Evolutionary conservation across 345 rosid genomes (phyloP), one percentile per base, ranked within the genome.

Genomic region (Leavenworthia alabamica): DNA sequence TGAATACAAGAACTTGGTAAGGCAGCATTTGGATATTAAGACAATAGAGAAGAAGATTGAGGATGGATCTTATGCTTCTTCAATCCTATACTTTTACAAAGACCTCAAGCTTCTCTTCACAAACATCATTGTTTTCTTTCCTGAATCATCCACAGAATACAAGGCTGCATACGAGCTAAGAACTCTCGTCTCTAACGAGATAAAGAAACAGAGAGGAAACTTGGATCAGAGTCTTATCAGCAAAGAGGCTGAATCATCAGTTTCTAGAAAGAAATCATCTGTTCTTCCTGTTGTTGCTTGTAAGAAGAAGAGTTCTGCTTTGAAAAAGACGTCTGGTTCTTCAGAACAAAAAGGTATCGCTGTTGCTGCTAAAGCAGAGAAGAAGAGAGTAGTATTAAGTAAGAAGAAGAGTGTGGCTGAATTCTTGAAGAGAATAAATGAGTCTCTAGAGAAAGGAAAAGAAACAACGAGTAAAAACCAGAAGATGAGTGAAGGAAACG

Each of bases 31-130:
- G 77, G 95, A 88, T 65, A 43, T 88, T 4, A 77, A 83, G 33
- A 78, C 82, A 11, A 75, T 88, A 45, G 74, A 79, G 49, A 53
- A 75, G 16, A 85, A 65, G 73, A 11, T 88, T 2, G 71, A 74
- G 26, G 66, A 79, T 58, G 84, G 85, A 40, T 66, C 28, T n/a
- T 87, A 83, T 60, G 53, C 66, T 19, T 66, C 83, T 31, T 70
- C 73, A 51, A 44, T 64, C 20, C 74, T 78, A 20, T 12, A 56
- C 1, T 83, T 83, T 66, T 79, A 81, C 65, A 81, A 87, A 44
- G 95, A 88, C 66, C 73, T 88, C 17, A 64, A 80, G 67, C 89
- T 85, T 71, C 84, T 88, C 68, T 75, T 81, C 77, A 78, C 75
- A 73, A 88, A 88, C 69, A 82, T 81, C 55, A 35, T 85, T 43